Conservation (phyloP, 164 flowering plant genomes). For the Vitis amurensis region DNA sequence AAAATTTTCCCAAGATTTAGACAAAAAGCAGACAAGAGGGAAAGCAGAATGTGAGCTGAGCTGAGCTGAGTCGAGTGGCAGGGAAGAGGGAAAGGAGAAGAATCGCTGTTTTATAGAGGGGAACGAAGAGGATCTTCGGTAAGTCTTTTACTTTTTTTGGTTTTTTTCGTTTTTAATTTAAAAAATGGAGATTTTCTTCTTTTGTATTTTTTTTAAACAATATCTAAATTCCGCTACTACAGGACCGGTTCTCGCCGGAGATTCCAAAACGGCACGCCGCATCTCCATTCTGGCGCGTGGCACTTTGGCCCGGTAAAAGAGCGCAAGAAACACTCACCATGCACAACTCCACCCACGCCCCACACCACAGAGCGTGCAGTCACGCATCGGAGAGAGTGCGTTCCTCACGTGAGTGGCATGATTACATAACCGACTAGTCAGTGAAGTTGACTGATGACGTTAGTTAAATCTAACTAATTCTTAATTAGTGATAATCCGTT, state of each 20-base stretch:
- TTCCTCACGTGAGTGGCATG: neutral
- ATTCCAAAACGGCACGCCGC: slow-evolving; percentile 24
- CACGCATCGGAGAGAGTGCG: too few relatives aligned
- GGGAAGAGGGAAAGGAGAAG: slow-evolving; percentile 4
- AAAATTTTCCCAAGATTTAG: neutral
- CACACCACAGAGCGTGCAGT: too few relatives aligned
- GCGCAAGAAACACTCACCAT: neutral
- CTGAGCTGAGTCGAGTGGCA: neutral
- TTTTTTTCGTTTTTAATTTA: neutral
- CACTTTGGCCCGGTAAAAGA: neutral
- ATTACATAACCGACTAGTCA: too few relatives aligned
- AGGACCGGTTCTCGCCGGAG: slow-evolving; percentile 6
- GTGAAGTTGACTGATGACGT: too few relatives aligned
- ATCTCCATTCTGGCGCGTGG: slow-evolving; percentile 12
- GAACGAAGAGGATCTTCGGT: neutral
- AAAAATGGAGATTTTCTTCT: neutral
- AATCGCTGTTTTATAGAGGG: slow-evolving; percentile 20
- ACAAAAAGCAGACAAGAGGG: neutral
- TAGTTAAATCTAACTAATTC: too few relatives aligned
- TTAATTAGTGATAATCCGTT: too few relatives aligned
- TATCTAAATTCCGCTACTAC: neutral
- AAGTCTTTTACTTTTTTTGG: neutral
- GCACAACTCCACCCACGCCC: neutral
- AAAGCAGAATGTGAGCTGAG: neutral
- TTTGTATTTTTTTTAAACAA: neutral